Base-by-base conservation (phyloP, 352 stramenopile genomes). In the Phytophthora rubi region DNA sequence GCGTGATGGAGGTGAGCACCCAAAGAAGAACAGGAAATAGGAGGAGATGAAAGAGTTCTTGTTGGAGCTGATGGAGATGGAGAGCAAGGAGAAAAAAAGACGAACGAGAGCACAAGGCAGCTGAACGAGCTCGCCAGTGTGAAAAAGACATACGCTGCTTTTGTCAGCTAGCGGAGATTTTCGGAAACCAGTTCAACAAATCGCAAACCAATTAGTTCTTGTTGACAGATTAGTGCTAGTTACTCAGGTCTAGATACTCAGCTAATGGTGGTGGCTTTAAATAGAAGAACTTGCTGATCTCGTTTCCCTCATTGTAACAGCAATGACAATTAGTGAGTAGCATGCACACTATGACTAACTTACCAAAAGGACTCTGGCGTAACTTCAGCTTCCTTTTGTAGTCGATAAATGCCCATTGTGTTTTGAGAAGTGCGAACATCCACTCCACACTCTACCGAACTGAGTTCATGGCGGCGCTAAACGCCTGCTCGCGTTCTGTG, bases 311-410 rank as follows among this genome's bases (percentile, higher is more conserved):
- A 23, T 69, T 49, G 33, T 62, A 48, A 23, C 18, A 62, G 35
- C 53, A 62, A 52, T 62, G 53, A 37, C 42, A 62, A 23, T 69
- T 59, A 16, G 62, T 69, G 33, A 69, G 53, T 13, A 68, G 23
- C 44, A 58, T 68, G 44, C 42, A 58, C 18, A 62, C 21, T 42
- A 58, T 52, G 18, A 68, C 18, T 58, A 62, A 15, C 44, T 62
- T 68, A 51, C 44, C 42, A 33, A 62, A 58, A 52, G 44, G 53
- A 53, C 44, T 45, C 18, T 57, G 42, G 18, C 45, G 53, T 23
- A 68, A 35, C 32, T 53, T 62, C 16, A 57, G 13, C 13, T 62
- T 68, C 15, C 45, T 68, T 28, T 68, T 62, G 53, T 58, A 57
- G 44, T 68, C 28, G n/a, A 68, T 53, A 8, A 57, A 52, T 48